phyloP scores from a whole-genome alignment of 805 yeast genomes.

The Groenewaldozyma salmanticensis region DNA sequence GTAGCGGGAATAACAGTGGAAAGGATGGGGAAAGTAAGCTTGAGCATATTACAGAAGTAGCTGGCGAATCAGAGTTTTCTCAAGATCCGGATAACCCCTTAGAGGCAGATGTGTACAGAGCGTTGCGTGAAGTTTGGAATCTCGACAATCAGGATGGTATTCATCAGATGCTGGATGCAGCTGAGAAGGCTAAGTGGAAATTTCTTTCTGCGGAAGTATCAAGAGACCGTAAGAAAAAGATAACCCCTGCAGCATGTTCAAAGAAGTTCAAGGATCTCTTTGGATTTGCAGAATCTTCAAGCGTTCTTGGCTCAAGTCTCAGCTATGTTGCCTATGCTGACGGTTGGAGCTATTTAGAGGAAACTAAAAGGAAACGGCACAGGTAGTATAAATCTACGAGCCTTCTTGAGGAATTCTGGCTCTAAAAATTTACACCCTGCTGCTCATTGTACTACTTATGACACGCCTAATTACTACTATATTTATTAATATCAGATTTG shows the following conservation, averaged over 20 bases:
- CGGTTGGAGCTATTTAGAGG: slow-evolving; percentile 37
- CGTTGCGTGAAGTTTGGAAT: slow-evolving; percentile 25
- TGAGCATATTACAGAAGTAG: too few relatives aligned
- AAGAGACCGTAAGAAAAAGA: slow-evolving; percentile 29
- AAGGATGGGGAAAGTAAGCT: too few relatives aligned
- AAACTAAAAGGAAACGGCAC: background rate
- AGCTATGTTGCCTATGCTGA: slow-evolving; percentile 40
- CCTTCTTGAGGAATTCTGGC: background rate
- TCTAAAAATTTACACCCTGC: background rate
- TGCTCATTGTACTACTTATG: too few relatives aligned
- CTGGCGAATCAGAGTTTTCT: too few relatives aligned
- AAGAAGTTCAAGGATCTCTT: slow-evolving; percentile 46
- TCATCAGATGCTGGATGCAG: slow-evolving; percentile 38
- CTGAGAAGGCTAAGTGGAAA: slow-evolving; percentile 53
- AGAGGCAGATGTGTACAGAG: too few relatives aligned
- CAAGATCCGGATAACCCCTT: too few relatives aligned
- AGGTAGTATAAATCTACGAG: background rate
- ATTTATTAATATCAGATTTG: too few relatives aligned
- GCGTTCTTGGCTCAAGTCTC: slow-evolving; percentile 40
- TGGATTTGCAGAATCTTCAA: slow-evolving; percentile 43
- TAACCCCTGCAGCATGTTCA: slow-evolving; percentile 44
- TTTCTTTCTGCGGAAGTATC: slow-evolving; percentile 37
- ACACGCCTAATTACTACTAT: too few relatives aligned
- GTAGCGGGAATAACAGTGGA: too few relatives aligned
- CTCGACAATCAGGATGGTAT: slow-evolving; percentile 38